These are phyloP conservation scores for Coelastrella sp. DNA, from an alignment of 139 green algal species.

Conservation along the genomic window DNA sequence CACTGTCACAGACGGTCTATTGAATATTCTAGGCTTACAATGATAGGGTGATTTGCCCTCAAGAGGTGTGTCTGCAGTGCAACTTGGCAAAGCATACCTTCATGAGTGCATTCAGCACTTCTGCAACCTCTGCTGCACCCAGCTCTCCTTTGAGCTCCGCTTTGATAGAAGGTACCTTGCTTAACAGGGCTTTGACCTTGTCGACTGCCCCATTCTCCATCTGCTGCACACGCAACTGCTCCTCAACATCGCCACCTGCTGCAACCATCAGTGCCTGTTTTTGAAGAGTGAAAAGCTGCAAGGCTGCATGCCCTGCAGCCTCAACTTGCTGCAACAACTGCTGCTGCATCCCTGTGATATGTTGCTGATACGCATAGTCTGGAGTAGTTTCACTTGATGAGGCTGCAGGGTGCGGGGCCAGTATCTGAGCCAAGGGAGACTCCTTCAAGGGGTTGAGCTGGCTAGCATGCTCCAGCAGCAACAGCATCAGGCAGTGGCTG, in stretches of 20 bases:
- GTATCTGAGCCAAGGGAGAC: neutral
- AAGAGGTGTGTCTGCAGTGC: too few relatives aligned
- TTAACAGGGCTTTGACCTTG: neutral
- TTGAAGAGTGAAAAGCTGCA: neutral
- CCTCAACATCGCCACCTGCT: neutral
- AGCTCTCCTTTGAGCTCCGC: neutral
- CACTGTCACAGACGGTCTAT: too few relatives aligned
- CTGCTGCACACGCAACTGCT: neutral
- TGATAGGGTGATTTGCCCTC: too few relatives aligned
- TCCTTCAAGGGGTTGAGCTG: slow-evolving; percentile 45
- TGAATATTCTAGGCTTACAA: too few relatives aligned
- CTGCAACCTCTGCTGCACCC: slow-evolving; percentile 18
- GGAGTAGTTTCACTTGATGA: neutral
- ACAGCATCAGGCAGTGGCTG: slow-evolving; percentile 1
- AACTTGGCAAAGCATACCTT: too few relatives aligned
- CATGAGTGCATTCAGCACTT: neutral
- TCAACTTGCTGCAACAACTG: slow-evolving; percentile 27
- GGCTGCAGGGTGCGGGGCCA: neutral
- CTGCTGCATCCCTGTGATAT: neutral
- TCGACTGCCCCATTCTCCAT: neutral
- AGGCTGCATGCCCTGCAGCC: neutral
- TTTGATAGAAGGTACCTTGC: neutral
- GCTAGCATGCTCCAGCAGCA: slow-evolving; percentile 19
- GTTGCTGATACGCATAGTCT: neutral
- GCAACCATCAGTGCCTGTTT: neutral